Base-by-base conservation (phyloP, 169 alveolate species). In the Eimeria maxima region DNA sequence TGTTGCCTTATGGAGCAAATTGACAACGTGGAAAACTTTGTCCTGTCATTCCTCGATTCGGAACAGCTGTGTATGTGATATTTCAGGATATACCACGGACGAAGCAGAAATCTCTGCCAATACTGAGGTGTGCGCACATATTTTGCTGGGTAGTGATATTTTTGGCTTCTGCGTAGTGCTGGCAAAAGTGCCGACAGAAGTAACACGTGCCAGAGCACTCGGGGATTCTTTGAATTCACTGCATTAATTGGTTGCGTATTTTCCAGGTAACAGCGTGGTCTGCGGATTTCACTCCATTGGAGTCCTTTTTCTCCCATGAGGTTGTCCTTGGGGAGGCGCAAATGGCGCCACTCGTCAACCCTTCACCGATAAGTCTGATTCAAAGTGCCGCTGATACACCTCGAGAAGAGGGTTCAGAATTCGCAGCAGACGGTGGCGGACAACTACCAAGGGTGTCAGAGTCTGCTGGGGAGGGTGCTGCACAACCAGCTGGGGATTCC, bases 251-350 rank as follows among this genome's bases (percentile, higher is more conserved):
- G 53, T 73, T 38, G 53, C 16, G 50, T 16, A 33, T 29, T 38
- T 33, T 50, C n/a, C 60, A 78, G 88, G 67, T 14, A 8, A 16
- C 67, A 78, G 3, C 7, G 20, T 27, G 38, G 88, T 42, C 44
- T 22, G 45, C 29, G 47, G 65, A 45, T 20, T 67, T 67, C 11
- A n/a, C 92, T 55, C 38, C 29, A 60, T 20, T 29, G 83, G 65
- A 87, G 22, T 22, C 94, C 1, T 4, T 87, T 20, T 63, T 7
- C 38, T 24, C 81, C 33, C 94, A 42, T 65, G 94, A 87, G n/a
- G 67, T 87, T 20, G 63, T 53, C 13, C 44, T 87, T 8, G 94
- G 94, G 45, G 94, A 87, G 50, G 94, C 83, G 27, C 94, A 87
- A 50, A 27, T 87, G 29, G 83, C 45, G 33, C 81, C 84, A 38